Percentiles rank a stretch among this genome's conserved stretches.
Conservation (phyloP, 2,329 filamentous ascomycete species). For the Pseudogymnoascus sp. region DNA sequence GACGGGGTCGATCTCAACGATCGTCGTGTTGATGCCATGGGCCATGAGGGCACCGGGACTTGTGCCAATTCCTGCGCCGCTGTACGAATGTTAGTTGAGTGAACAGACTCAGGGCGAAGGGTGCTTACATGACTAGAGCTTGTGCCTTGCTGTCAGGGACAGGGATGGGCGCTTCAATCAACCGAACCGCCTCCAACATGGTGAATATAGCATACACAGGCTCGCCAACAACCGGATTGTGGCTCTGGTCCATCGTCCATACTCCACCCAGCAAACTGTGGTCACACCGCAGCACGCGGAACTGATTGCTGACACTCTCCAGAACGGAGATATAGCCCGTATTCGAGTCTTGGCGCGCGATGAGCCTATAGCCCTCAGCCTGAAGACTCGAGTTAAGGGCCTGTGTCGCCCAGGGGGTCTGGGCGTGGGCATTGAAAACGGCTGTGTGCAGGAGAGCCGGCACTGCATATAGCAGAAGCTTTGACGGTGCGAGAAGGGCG, state of each 20-base stretch:
- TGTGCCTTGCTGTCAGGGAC: conserved; percentile 57
- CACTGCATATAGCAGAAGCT: conserved; percentile 54
- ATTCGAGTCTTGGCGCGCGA: conserved; percentile 75
- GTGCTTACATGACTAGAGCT: conserved; percentile 72
- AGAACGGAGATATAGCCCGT: conserved; percentile 91
- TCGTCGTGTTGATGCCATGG: conserved; percentile 85
- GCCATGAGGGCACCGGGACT: conserved; percentile 77
- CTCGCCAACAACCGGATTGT: conserved; percentile 49
- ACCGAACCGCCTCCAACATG: conserved; percentile 83
- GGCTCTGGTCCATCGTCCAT: conserved; percentile 65
- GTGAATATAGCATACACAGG: conserved; percentile 95
- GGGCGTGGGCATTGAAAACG: conserved; percentile 65
- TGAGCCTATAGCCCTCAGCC: conserved; percentile 59
- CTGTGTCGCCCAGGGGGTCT: conserved; percentile 48
- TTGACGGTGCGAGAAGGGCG: conserved; percentile 58
- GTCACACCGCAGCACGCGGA: conserved; percentile 81
- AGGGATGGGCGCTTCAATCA: conserved; percentile 54
- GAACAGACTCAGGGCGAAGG: neutral
- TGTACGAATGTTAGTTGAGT: conserved; percentile 30
- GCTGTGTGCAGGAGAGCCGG: conserved; percentile 67
- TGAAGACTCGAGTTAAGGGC: conserved; percentile 58
- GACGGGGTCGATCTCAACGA: conserved; percentile 88
- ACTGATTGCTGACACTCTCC: conserved; percentile 62
- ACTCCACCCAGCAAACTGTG: conserved; percentile 90
- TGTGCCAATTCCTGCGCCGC: conserved; percentile 86